Conservation (phyloP, 176 grass and related monocot genomes). For the Hyparrhenia diplandra region DNA sequence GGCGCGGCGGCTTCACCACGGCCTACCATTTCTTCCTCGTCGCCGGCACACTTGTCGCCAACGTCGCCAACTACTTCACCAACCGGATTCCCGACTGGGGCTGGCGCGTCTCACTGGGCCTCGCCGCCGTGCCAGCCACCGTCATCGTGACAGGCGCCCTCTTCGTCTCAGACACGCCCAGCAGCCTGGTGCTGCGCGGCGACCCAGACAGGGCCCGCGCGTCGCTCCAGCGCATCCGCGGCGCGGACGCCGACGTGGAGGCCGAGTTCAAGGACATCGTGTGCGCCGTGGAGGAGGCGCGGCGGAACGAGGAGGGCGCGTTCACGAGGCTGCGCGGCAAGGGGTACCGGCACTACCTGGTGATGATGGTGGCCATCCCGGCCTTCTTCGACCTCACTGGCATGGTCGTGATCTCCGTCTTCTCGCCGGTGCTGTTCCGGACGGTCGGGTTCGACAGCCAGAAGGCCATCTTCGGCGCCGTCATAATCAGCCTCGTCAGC, state of each 20-base stretch:
- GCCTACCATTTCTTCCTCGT: neutral
- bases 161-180: neutral
- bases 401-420: slow-evolving; percentile 43
- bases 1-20: neutral
- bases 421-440: slow-evolving; percentile 47
- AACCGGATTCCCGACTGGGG: neutral
- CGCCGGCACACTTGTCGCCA: neutral
- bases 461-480: slow-evolving; percentile 13
- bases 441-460: slow-evolving; percentile 42
- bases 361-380: slow-evolving; percentile 41
- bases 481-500: slow-evolving; percentile 29
- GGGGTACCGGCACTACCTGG: slow-evolving; percentile 50
- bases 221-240: neutral
- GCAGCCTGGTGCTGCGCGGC: neutral
- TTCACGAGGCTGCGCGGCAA: slow-evolving; percentile 11
- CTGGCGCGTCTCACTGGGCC: slow-evolving; percentile 1
- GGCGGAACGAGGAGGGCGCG: slow-evolving; percentile 35
- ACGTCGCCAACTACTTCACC: neutral
- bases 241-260: neutral
- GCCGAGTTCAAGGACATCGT: slow-evolving; percentile 41
- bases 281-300: slow-evolving; percentile 19
- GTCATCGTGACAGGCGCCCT: neutral
- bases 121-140: neutral
- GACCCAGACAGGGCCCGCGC: neutral
- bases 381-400: slow-evolving; percentile 52